A percentile compares a stretch with the other conserved stretches of the same genome.
Conservation (phyloP, 2,329 filamentous ascomycete species). For the Paraphoma chrysanthemicola region DNA sequence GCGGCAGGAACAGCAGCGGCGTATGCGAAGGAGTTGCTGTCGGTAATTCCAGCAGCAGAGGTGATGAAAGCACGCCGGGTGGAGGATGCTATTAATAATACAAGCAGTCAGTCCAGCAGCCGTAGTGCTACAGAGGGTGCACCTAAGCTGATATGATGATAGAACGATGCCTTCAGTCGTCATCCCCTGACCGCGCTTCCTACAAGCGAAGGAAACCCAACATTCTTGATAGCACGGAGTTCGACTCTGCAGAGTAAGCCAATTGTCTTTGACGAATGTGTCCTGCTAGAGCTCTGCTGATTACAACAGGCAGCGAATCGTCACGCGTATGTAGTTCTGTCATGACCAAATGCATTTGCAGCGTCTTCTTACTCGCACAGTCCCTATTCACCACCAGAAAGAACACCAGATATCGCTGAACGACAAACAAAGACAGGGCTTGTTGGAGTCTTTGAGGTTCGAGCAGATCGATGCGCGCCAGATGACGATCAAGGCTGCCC, state of each 20-base stretch:
- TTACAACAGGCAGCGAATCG: no score
- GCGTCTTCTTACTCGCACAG: neutral
- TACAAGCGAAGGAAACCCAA: no score
- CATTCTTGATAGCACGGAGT: no score
- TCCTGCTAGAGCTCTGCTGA: no score
- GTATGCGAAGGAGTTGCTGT: conserved; percentile 27
- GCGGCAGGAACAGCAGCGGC: conserved; percentile 27
- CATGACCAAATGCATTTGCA: no score
- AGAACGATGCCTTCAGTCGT: conserved; percentile 5
- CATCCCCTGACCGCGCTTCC: no score
- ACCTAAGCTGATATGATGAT: conserved; percentile 1
- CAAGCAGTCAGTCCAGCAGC: conserved; percentile 7
- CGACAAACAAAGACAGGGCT: conserved; percentile 6
- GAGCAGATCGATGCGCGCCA: conserved; percentile 49
- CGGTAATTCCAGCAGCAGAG: conserved; percentile 11
- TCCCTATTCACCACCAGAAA: no score
- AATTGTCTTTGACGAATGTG: no score
- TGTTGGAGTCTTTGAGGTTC: conserved; percentile 50
- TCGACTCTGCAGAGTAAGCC: no score
- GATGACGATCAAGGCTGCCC: conserved; percentile 46
- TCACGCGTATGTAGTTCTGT: no score
- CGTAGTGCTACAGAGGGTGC: neutral
- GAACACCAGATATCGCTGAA: neutral
- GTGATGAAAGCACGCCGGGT: conserved; percentile 8
- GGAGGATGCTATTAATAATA: conserved; percentile 9